phyloP scores from a whole-genome alignment of 371 early-diverging fungal species.

The Mucor indicus region DNA sequence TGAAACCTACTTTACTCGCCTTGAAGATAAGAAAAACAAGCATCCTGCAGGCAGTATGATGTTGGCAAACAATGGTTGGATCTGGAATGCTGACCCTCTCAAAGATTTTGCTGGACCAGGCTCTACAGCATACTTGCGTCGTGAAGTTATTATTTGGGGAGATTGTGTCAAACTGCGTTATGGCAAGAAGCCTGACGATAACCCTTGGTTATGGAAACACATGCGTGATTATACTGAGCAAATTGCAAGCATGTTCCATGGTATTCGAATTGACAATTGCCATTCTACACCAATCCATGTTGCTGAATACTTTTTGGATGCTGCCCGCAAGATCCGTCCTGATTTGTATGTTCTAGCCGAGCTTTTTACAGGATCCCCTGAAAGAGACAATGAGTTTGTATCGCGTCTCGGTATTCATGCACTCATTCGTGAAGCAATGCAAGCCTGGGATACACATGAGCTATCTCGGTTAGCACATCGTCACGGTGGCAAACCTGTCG shows the following conservation, averaged over 20 bases:
- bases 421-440: conserved; percentile 97
- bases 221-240: conserved; percentile 84
- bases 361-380: conserved; percentile 93
- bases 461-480: conserved; percentile 85
- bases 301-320: conserved; percentile 88
- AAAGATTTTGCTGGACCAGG: conserved; percentile 88
- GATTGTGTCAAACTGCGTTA: conserved; percentile 98
- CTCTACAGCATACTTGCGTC: conserved; percentile 85
- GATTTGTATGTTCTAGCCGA: conserved; percentile 96
- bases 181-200: conserved; percentile 79
- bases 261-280: conserved; percentile 97
- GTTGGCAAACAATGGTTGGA: conserved; percentile 97
- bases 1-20: conserved; percentile 89
- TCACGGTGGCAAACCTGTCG: conserved; percentile 86
- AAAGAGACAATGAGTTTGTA: conserved; percentile 87
- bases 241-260: conserved; percentile 89
- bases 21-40: conserved; percentile 40
- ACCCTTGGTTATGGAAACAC: conserved; percentile 95
- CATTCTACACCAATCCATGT: conserved; percentile 97
- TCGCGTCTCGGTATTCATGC: conserved; percentile 92
- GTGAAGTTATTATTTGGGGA: conserved; percentile 98
- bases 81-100: conserved; percentile 96
- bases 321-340: conserved; percentile 81
- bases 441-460: conserved; percentile 92
- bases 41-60: conserved; percentile 61